Base-by-base conservation (phyloP, 2,329 filamentous ascomycete genomes). In the Trichoderma sp. region DNA sequence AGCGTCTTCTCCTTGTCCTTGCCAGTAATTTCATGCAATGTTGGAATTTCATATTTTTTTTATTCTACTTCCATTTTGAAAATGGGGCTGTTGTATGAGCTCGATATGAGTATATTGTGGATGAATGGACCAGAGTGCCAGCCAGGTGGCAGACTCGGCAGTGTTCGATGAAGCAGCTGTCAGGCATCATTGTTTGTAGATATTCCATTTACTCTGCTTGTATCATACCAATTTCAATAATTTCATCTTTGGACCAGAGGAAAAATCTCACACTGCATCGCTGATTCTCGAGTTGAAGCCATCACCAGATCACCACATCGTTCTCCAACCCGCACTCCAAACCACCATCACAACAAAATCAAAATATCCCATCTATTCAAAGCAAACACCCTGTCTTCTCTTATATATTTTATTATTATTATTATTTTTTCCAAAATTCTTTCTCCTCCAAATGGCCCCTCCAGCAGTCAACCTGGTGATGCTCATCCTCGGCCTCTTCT, bases 381-480 rank as follows among this genome's bases (percentile, higher is more conserved):
- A 34, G 19, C 5, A 13, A 12, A n/a, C n/a, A n/a, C n/a, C n/a
- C n/a, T n/a, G n/a, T n/a, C n/a, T n/a, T n/a, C n/a, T n/a, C n/a
- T n/a, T n/a, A n/a, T n/a, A n/a, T n/a, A n/a, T n/a, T n/a, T n/a
- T 19, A 19, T 48, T 4, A 5, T 5, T 17, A 9, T 3, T 17
- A 22, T 29, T n/a, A 17, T 5, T 7, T 17, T 27, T 3, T 25
- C n/a, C 37, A 39, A 39, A 39, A n/a, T 17, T 34, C 15, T 25
- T 17, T 34, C 15, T 25, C 19, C 52, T 17, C 45, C 54, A 58
- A 15, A 79, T 79, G 76, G 64, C 73, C 34, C 72, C 63, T 15
- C 76, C 78, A 10, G 72, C 76, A 5, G 54, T 42, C 5, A 68
- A 64, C n/a, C 25, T 68, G n/a, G 67, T 64, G 22, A 32, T 68